Evolutionary conservation across 352 stramenopile genomes (phyloP), one percentile per base, ranked within the genome.

Genomic region (Globisporangium sylvaticum): DNA sequence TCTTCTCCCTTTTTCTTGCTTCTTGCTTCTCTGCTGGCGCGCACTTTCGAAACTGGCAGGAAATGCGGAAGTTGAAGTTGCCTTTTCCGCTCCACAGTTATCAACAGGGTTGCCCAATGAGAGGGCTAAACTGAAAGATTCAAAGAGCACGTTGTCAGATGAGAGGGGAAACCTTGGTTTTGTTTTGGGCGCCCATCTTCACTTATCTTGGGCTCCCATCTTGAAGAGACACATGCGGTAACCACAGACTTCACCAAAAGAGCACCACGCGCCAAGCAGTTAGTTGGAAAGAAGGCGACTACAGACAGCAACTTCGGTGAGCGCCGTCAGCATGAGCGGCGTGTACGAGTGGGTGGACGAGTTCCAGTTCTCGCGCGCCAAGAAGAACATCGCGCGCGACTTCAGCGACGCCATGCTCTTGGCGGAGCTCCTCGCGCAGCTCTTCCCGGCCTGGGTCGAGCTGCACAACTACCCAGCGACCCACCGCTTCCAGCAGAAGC

Each of bases 351-450:
- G 79, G 79, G 60, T 83, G 32, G 56, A 64, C n/a, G 54, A 69
- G 31, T 88, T 84, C 66, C 62, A 62, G 29, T 83, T 84, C 64
- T 88, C 79, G 32, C 77, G 79, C 25, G 31, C 64, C 3, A 69
- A 71, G 59, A 78, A 74, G 53, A 72, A 81, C 55, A 70, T 63
- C 46, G 66, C 77, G 46, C 62, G 77, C 10, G 79, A 86, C 71
- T 88, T 88, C 48, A 84, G 77, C 62, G 79, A 88, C 63, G 75
- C 77, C 46, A 77, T 85, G 34, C 61, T 88, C 22, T 54, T 88
- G 37, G 79, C 79, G 9, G 77, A 88, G 60, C 66, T 85, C 62
- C 64, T 88, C 10, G 73, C 77, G 18, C 79, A 88, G 58, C 53
- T 81, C 44, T 66, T 78, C n/a, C 79, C 79, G 8, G 64, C 75